A percentile compares a stretch with the other conserved stretches of the same genome.
Conservation (phyloP, 345 rosid genomes). For the Gossypium stocksii region DNA sequence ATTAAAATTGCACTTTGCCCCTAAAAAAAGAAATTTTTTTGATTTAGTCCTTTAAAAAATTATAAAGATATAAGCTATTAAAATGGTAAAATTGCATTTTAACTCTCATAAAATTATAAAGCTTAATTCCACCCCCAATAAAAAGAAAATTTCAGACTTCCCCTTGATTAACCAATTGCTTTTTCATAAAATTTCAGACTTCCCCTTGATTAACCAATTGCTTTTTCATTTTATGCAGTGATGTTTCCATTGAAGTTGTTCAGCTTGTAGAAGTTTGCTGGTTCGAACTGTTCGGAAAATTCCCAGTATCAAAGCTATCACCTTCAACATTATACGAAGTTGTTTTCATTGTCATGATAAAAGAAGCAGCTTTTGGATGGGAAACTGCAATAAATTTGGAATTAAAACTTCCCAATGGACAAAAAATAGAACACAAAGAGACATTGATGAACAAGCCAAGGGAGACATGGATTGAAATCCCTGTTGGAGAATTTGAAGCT, state of each 20-base stretch:
- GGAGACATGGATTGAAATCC: neutral
- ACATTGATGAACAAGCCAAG: neutral
- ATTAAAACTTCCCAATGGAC: neutral
- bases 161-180: no score
- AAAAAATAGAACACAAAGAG: neutral
- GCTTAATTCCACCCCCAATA: no score
- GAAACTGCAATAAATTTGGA: conserved; percentile 41
- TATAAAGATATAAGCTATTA: no score
- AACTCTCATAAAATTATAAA: no score
- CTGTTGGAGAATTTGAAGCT: neutral
- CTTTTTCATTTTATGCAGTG: conserved; percentile 16
- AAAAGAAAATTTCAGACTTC: no score
- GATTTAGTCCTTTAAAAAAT: no score
- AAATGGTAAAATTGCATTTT: no score
- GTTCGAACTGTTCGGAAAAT: conserved; percentile 49
- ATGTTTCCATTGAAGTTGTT: conserved; percentile 36
- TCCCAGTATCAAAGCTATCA: conserved; percentile 44
- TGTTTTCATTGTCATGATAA: conserved; percentile 41
- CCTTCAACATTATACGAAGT: conserved; percentile 45
- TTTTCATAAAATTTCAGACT: no score
- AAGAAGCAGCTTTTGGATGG: conserved; percentile 54
- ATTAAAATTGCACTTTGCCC: no score
- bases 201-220: no score
- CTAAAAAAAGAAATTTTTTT: no score
- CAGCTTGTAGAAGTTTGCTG: conserved; percentile 49